Conservation (phyloP, 169 alveolate genomes). For the Cryptosporidium parvum region DNA sequence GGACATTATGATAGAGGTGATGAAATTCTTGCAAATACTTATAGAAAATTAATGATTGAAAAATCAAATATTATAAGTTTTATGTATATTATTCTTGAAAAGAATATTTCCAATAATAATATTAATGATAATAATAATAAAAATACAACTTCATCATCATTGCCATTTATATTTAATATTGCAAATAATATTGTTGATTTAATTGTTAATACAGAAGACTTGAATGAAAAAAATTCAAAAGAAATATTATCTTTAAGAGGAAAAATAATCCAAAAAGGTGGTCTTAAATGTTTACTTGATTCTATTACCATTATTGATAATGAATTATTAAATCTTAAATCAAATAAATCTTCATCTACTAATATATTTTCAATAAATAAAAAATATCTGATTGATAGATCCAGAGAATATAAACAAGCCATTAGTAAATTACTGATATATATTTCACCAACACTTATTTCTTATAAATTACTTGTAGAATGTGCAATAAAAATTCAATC, state of each 20-base stretch:
- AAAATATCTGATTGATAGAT: constrained; percentile 48
- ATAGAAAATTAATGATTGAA: constrained; percentile 32
- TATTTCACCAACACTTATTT: constrained; percentile 50
- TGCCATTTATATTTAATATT: constrained; percentile 31
- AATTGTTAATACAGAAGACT: neutral
- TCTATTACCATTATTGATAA: constrained; percentile 44
- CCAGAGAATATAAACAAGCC: constrained; percentile 65
- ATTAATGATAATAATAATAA: neutral
- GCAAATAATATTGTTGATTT: constrained; percentile 61
- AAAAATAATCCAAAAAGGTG: constrained; percentile 51
- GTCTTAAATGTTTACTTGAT: constrained; percentile 60
- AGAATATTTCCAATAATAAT: neutral
- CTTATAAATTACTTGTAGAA: constrained; percentile 33
- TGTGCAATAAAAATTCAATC: constrained; percentile 46
- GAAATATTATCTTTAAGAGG: constrained; percentile 35
- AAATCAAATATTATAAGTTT: constrained; percentile 14
- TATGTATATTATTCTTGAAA: constrained; percentile 20
- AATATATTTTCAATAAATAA: constrained; percentile 9
- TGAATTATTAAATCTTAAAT: constrained; percentile 5
- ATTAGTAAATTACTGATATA: constrained; percentile 36
- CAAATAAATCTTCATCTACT: neutral
- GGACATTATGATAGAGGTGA: constrained; percentile 71
- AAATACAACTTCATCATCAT: neutral
- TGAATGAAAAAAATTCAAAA: constrained; percentile 24
- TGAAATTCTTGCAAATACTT: constrained; percentile 30